Conservation (phyloP, 2,329 filamentous ascomycete genomes). For the Diaporthe ampelina region DNA sequence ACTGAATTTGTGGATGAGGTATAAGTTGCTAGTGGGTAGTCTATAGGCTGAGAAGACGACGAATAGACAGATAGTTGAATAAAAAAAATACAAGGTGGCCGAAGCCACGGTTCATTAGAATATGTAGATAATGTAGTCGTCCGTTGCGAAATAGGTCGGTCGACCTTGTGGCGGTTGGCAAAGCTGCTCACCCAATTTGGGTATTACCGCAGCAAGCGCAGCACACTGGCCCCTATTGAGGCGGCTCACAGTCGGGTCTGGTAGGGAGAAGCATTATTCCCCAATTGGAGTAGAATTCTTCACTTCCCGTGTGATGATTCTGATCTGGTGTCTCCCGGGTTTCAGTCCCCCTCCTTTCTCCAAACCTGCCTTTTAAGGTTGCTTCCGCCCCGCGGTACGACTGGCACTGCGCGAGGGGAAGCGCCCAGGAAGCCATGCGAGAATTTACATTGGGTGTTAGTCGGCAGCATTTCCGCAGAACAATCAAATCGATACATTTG, state of each 20-base stretch:
- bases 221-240: not conserved
- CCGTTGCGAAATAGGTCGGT: not conserved
- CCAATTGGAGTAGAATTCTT: not conserved
- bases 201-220: not conserved
- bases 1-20: no score
- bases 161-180: not conserved
- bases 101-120: no score
- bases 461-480: not conserved
- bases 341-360: not conserved
- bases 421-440: not conserved
- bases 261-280: not conserved
- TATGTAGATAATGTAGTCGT: not conserved
- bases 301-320: not conserved
- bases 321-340: not conserved
- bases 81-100: no score
- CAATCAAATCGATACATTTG: not conserved
- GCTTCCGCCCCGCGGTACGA: not conserved
- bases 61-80: no score
- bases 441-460: not conserved
- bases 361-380: not conserved
- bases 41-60: no score
- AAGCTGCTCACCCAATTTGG: not conserved
- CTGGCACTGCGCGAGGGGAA: not conserved
- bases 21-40: no score
- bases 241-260: not conserved